Evolutionary conservation across 805 yeast species (phyloP), one percentile per base, ranked within the genome.

Genomic region (Debaryomyces maramus): DNA sequence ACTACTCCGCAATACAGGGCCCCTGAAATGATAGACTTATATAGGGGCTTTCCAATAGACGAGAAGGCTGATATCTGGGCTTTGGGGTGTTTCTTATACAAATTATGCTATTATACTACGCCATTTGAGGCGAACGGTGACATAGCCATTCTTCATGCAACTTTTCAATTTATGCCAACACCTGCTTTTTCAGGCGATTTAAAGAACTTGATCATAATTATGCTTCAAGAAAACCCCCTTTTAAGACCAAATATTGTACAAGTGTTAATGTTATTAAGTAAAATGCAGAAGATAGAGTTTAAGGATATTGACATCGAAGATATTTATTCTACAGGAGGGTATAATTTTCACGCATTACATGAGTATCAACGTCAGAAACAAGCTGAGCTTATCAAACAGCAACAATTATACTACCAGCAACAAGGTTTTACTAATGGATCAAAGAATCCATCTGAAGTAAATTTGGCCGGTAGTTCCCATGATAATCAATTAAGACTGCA

Each of bases 51-150:
- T 34, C 93, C 97, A 2, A 85, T 91, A 29, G 93, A 91, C 61
- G 95, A 90, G 53, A 88, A 88, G 61, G 75, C 91, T 6, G 99
- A 91, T 64, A 86, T 91, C 34, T 91, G 99, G 99, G 99, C 99
- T 0, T 67, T 91, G 34, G 99, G 99, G 8, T 83, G 93, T 22
- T 87, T 93, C 46, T 70, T 93, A 36, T 91, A 87, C 70, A 91
- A 91, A 58, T 70, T 91, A 45, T 84, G 96, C 63, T 91, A 85
- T 65, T 91, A 88, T 62, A 90, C 85, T 1, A 91, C 99, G 1
- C 99, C 99, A 1, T 91, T 93, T 61, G 99, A 91, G 63, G 82
- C 85, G 31, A 88, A 88, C 28, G 83, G 83, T 8, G 96, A 88
- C 48, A 73, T 88, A 52, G 96, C 96, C 4, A 87, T 91, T 31